Evolutionary conservation across 2,329 filamentous ascomycete genomes (phyloP), one percentile per base, ranked within the genome.

Genomic region (Xylaria sp.): DNA sequence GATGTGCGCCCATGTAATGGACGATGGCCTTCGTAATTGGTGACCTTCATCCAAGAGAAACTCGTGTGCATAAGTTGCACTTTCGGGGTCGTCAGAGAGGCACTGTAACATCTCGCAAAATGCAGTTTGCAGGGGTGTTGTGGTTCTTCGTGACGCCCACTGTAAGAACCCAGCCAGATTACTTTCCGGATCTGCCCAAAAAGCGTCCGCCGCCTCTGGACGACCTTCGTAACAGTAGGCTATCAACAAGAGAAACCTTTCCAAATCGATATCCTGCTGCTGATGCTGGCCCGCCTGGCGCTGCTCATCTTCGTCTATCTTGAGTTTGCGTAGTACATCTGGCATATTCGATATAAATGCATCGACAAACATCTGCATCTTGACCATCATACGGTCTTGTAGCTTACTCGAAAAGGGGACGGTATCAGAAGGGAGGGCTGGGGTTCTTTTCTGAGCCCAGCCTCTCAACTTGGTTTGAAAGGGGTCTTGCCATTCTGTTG

Each of bases 71-170:
- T 90, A 85, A 55, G 90, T 89, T 27, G 95, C 94, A 69, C 92
- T 95, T 54, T 91, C 86, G 55, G 92, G 87, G 54, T 92, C 92
- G 53, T 89, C 88, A 0, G 95, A 92, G 48, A 99, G 89, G 1
- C 93, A 90, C 71, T 93, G 91, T 15, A 99, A 81, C 88, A 99
- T 94, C 73, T 98, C 94, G 75, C 95, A 99, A 70, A 98, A 99
- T 11, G 94, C 93, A 63, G 92, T 95, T 61, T 96, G 93, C 23
- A 97, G 85, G n/a, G 95, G 95, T 0, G 96, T 97, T 0, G 96
- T 97, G 63, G 96, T 93, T 70, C 95, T 85, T 68, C 92, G 90
- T 3, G 95, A 97, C n/a, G 93, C 91, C 95, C 95, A 99, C 66
- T 96, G 91, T 74, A 99, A 84, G 73, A 99, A 99, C 0, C 95